Conservation (phyloP, 2,329 filamentous ascomycete species). For the Knufia fluminis region DNA sequence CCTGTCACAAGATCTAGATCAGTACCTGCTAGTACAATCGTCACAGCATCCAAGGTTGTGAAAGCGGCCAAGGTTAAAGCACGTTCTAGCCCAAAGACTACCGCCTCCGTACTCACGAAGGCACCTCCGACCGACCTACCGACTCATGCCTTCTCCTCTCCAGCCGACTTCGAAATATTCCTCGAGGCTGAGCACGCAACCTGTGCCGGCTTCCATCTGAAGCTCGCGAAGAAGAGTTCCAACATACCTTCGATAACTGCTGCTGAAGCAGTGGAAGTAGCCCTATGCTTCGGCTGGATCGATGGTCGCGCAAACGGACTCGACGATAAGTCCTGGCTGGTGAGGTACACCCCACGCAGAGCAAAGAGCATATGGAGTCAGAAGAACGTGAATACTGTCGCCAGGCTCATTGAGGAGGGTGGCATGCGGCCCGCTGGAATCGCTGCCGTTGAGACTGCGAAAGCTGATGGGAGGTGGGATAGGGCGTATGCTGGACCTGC, state of each 20-base stretch:
- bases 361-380: constrained; percentile 50
- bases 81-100: not conserved
- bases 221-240: constrained; percentile 42
- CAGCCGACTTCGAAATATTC: constrained; percentile 31
- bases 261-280: constrained; percentile 45
- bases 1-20: not conserved
- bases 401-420: constrained; percentile 35
- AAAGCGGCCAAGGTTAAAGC: not conserved
- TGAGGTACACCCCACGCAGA: constrained; percentile 51
- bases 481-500: constrained; percentile 46
- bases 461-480: constrained; percentile 50
- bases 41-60: not conserved
- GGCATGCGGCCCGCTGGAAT: constrained; percentile 43
- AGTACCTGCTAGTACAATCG: not conserved
- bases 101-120: not conserved
- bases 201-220: constrained; percentile 37
- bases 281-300: constrained; percentile 56
- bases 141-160: constrained; percentile 24
- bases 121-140: constrained; percentile 20
- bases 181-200: constrained; percentile 32
- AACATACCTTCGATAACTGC: constrained; percentile 37
- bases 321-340: constrained; percentile 42
- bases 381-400: constrained; percentile 48
- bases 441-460: constrained; percentile 46
- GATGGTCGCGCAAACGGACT: constrained; percentile 45